Evolutionary conservation across 768 basidiomycete species (phyloP), one percentile per base, ranked within the genome.

Genomic region (Lactifluus volemus): DNA sequence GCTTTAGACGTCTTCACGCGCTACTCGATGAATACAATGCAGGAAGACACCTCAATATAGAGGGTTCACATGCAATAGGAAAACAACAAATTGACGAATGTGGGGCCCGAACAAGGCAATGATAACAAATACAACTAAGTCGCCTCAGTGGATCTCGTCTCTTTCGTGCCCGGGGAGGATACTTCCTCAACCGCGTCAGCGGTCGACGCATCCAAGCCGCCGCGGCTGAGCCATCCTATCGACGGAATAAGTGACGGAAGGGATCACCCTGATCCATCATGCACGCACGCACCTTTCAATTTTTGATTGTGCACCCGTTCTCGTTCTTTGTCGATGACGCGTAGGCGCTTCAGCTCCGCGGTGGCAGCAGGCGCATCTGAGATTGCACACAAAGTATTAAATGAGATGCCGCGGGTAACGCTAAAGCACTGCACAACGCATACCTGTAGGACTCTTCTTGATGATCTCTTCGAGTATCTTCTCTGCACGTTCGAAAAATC

Each of bases 401-500:
- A 36, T 44, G 17, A n/a, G 36, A 34, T 19, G n/a, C 15, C 2
- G 10, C 36, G 45, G 11, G 45, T 21, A 30, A 60, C 14, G 32
- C 38, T 11, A 29, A 29, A 39, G 19, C 21, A 38, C 42, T 6
- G 53, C 45, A 36, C 7, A 25, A 47, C 10, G 67, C 71, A 34
- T 61, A 84, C 90, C 88, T 62, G 77, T 67, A 14, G 85, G 80
- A 58, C 81, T 83, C 70, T 88, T 79, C 67, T 75, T 77, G 67
- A 84, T 82, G 42, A 89, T 71, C 29, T 89, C 86, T 53, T 81
- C 74, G 30, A 92, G 75, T 44, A 84, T 77, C 63, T 77, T 81
- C 61, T 84, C 78, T 1, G 89, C 84, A 68, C 84, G 87, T 64
- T 91, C 88, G 62, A 83, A 85, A 68, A 77, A 89, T 1, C 91